phyloP scores from a whole-genome alignment of 2,329 filamentous ascomycete genomes.

The Cadophora gregata region DNA sequence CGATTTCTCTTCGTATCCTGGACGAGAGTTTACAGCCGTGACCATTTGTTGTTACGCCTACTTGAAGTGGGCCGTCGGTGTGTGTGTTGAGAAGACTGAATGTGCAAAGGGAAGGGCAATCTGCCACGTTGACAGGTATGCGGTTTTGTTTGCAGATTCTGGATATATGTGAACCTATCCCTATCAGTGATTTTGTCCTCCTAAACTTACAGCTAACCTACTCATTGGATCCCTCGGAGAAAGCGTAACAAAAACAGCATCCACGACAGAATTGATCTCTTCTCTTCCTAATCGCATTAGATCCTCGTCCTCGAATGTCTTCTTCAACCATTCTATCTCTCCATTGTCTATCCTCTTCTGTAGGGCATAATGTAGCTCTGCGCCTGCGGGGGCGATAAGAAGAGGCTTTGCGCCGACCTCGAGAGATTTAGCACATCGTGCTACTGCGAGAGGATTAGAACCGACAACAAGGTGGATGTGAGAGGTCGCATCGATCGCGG shows the following conservation, averaged over 20 bases:
- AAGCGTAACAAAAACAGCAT: constrained; percentile 88
- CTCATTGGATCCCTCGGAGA: constrained; percentile 54
- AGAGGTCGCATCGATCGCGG: constrained; percentile 70
- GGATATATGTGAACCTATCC: constrained; percentile 69
- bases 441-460: constrained; percentile 83
- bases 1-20: constrained; percentile 86
- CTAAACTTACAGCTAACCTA: constrained; percentile 33
- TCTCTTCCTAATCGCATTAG: constrained; percentile 78
- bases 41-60: constrained; percentile 95
- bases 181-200: neutral
- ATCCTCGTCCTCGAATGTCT: constrained; percentile 72
- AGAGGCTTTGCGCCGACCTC: constrained; percentile 82
- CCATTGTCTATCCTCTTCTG: constrained; percentile 70
- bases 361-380: constrained; percentile 62
- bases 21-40: constrained; percentile 93
- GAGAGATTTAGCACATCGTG: constrained; percentile 80
- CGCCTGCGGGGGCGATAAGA: constrained; percentile 73
- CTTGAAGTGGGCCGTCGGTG: constrained; percentile 87
- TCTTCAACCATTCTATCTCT: constrained; percentile 68
- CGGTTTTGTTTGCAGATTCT: constrained; percentile 76
- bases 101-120: constrained; percentile 84
- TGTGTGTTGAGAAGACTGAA: constrained; percentile 91
- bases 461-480: constrained; percentile 87
- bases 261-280: constrained; percentile 79
- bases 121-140: constrained; percentile 92